Conservation (phyloP, 495 filamentous ascomycete genomes). For the Evernia prunastri region DNA sequence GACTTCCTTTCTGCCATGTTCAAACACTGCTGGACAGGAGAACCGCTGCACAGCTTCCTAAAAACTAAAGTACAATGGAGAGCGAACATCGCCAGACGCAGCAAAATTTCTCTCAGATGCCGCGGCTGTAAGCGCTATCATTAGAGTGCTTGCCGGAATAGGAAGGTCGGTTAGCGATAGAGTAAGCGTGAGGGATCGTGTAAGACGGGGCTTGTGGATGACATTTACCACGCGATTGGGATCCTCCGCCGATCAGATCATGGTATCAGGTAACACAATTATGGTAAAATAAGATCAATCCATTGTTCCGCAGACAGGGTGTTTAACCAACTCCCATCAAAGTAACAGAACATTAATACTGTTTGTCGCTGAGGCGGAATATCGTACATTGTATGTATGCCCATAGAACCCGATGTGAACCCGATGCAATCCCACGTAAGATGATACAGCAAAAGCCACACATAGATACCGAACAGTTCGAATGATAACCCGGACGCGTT, state of each 20-base stretch:
- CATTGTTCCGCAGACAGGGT: conserved; percentile 1
- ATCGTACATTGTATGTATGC: neutral
- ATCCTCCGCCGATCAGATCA: neutral
- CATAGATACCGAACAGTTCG: too few relatives aligned
- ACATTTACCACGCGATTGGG: too few relatives aligned
- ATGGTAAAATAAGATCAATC: neutral
- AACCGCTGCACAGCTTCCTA: neutral
- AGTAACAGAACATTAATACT: neutral
- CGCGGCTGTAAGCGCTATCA: neutral
- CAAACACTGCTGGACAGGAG: neutral
- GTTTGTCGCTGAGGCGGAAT: neutral
- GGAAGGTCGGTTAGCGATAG: too few relatives aligned
- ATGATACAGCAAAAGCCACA: too few relatives aligned
- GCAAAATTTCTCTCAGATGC: too few relatives aligned
- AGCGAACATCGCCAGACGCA: too few relatives aligned
- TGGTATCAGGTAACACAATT: neutral
- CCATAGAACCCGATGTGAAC: too few relatives aligned
- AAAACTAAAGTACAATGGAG: neutral
- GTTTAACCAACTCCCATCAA: neutral
- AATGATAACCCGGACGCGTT: too few relatives aligned
- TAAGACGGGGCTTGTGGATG: too few relatives aligned
- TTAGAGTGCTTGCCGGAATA: too few relatives aligned
- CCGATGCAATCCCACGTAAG: neutral
- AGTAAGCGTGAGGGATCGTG: too few relatives aligned
- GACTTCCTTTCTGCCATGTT: conserved; percentile 18